Evolutionary conservation across 192 early-diverging fungal genomes (phyloP), one percentile per base, ranked within the genome.

Genomic region (Entrophospora sp.): DNA sequence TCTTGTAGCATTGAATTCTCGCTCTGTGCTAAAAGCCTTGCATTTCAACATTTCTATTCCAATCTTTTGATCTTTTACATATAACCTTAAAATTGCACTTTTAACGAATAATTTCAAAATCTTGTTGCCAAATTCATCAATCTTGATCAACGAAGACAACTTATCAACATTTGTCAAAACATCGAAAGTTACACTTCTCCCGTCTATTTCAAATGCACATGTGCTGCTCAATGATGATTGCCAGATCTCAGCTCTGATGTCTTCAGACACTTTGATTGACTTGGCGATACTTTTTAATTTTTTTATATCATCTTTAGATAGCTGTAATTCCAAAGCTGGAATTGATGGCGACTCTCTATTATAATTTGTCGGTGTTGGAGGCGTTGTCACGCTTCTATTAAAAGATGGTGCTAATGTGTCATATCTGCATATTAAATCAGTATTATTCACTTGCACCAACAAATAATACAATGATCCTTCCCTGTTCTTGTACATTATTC

Each of bases 241-340:
- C 13, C 20, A n/a, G 18, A 20, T 28, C 20, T 34, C 22, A 42
- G 24, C 28, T 22, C 28, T 51, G 35, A 55, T 67, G 61, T 43
- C 44, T 34, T 59, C 43, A 4, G 44, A 48, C 8, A 18, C 36
- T 58, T 70, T 67, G 20, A 68, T 59, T 56, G 22, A 27, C 35
- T 67, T 71, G 42, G 48, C 35, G 61, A 69, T 70, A 25, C 43
- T 32, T 52, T 70, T 56, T 37, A 55, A 46, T 43, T 63, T 62
- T 61, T 69, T 14, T 24, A 64, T 35, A 27, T 63, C 20, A 16
- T 55, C 28, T 30, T 70, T 35, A 12, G 28, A 35, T 32, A 67
- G 66, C 18, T 30, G 46, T 61, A 69, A 28, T 20, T 51, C 69
- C 20, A 70, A 36, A 24, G 14, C 35, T 49, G 40, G 37, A 4